A percentile compares a stretch with the other conserved stretches of the same genome.
Conservation (phyloP, 768 basidiomycete genomes). For the Paxillus involutus region DNA sequence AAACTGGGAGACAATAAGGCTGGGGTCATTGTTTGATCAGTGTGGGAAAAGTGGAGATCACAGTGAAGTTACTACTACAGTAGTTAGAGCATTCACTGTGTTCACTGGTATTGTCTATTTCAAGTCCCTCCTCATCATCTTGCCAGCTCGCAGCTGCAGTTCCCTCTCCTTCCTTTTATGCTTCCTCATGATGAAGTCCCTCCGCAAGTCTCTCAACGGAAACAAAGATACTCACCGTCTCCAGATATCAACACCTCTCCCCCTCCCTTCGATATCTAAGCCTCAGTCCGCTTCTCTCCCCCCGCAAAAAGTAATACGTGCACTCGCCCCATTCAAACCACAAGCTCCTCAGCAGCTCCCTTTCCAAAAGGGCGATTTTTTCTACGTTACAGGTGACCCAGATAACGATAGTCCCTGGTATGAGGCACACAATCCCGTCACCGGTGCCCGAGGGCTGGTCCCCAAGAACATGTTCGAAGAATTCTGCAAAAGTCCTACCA, state of each 20-base stretch:
- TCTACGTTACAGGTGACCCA: conserved; percentile 86
- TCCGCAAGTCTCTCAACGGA: conserved; percentile 77
- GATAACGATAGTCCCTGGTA: conserved; percentile 68
- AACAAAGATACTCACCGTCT: conserved; percentile 57
- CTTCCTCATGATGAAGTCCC: conserved; percentile 64
- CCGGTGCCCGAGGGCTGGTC: conserved; percentile 88
- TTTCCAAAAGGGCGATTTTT: conserved; percentile 95
- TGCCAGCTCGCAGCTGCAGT: background rate
- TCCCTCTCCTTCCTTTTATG: conserved; percentile 7
- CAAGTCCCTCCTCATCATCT: conserved; percentile 13
- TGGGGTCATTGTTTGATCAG: conserved; percentile 8
- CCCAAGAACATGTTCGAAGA: conserved; percentile 89
- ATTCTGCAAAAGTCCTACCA: conserved; percentile 69
- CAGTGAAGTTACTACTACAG: background rate
- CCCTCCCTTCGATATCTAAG: conserved; percentile 67
- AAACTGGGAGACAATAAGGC: conserved; percentile 8
- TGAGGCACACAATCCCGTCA: conserved; percentile 92
- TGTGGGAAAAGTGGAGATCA: conserved; percentile 6
- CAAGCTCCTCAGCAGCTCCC: conserved; percentile 82
- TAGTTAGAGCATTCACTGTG: background rate
- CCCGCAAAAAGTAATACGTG: conserved; percentile 95
- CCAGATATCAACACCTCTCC: conserved; percentile 70
- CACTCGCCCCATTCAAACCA: conserved; percentile 63
- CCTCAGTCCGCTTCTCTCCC: conserved; percentile 71
- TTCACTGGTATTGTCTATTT: conserved; percentile 6